Conservation (phyloP, 2,329 filamentous ascomycete genomes). For the Fusarium metavorans region DNA sequence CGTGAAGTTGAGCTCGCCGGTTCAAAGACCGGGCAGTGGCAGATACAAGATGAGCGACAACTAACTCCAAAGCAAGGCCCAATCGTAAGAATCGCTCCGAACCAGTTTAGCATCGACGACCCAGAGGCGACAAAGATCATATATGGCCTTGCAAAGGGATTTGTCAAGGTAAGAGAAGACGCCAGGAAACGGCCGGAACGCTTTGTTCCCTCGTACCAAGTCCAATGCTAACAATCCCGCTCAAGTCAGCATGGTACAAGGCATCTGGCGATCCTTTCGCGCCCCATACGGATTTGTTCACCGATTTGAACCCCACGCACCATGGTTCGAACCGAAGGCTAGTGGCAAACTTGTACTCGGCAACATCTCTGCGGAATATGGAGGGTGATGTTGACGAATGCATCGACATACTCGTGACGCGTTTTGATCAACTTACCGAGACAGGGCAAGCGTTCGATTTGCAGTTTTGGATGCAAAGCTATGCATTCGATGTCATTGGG, state of each 20-base stretch:
- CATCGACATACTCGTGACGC: neutral
- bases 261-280: neutral
- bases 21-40: too few relatives aligned
- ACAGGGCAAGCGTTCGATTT: neutral
- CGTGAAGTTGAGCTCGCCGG: too few relatives aligned
- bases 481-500: constrained; percentile 16
- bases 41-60: too few relatives aligned
- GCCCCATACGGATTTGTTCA: constrained; percentile 1
- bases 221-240: neutral
- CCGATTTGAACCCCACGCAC: neutral
- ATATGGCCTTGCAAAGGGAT: neutral
- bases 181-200: too few relatives aligned
- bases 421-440: neutral
- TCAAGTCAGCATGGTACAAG: constrained; percentile 8
- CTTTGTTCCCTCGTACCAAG: neutral
- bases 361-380: constrained; percentile 5
- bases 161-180: constrained; percentile 1
- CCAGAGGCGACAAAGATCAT: constrained; percentile 1
- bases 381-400: constrained; percentile 11
- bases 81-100: constrained; percentile 14
- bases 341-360: constrained; percentile 10
- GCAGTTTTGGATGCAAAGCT: constrained; percentile 21
- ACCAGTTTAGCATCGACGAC: constrained; percentile 13
- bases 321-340: constrained; percentile 8
- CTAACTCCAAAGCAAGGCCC: constrained; percentile 9